Evolutionary conservation across 768 basidiomycete species (phyloP).

Genomic region (Lentinus tigrinus): DNA sequence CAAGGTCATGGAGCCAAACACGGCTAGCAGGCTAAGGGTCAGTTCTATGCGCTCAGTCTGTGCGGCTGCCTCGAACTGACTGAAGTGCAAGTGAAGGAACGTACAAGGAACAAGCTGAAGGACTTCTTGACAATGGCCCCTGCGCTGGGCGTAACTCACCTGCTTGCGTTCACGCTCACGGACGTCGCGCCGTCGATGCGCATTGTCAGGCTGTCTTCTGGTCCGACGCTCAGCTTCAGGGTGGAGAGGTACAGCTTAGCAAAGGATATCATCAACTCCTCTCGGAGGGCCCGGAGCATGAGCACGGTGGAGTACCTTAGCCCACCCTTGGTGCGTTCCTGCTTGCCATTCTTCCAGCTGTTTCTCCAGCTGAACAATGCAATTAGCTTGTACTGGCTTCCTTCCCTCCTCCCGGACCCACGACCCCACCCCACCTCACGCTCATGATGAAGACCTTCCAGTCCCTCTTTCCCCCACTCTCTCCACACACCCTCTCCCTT

Average conservation of each 20-base stretch:
- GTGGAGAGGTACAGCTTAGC: constrained; percentile 90
- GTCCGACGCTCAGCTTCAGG: constrained; percentile 92
- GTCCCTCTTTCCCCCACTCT: constrained; percentile 90
- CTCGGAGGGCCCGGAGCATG: constrained; percentile 67
- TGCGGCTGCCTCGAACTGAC: background rate
- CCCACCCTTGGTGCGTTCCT: constrained; percentile 75
- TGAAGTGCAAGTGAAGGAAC: constrained; percentile 59
- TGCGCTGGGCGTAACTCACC: constrained; percentile 85
- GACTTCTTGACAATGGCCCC: constrained; percentile 94
- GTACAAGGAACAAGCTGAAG: constrained; percentile 84
- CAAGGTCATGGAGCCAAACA: constrained; percentile 98
- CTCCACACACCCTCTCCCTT: constrained; percentile 74
- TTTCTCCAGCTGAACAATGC: constrained; percentile 1
- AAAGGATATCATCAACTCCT: constrained; percentile 73
- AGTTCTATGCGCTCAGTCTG: constrained; percentile 16
- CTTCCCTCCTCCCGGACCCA: constrained; percentile 72
- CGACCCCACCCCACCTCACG: constrained; percentile 78
- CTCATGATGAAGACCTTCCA: constrained; percentile 97
- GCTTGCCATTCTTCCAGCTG: background rate
- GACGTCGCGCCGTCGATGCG: constrained; percentile 83
- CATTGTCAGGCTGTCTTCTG: constrained; percentile 82
- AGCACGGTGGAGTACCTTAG: constrained; percentile 84
- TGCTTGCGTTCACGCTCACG: constrained; percentile 89
- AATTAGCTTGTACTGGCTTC: constrained; percentile 87
- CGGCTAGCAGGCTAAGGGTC: constrained; percentile 88